Percentiles rank a stretch among this genome's conserved stretches.
phyloP scores from a whole-genome alignment of 2,329 filamentous ascomycete species.

The Aspergillus tanneri region DNA sequence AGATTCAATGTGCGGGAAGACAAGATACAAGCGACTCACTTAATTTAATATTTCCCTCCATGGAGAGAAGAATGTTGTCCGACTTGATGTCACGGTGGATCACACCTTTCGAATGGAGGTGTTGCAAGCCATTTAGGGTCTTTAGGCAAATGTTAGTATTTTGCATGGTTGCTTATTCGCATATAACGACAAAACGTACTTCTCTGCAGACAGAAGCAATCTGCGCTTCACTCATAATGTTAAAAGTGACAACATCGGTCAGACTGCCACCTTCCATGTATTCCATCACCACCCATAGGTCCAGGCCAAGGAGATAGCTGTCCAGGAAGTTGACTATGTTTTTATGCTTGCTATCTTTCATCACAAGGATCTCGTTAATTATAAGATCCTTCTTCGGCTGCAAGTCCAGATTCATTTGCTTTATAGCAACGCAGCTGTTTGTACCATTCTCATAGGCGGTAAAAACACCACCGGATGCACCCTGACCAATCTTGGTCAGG shows the following conservation, averaged over 20 bases:
- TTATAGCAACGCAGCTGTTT: slow-evolving; percentile 92
- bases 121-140: slow-evolving; percentile 86
- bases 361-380: slow-evolving; percentile 98
- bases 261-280: slow-evolving; percentile 98
- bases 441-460: slow-evolving; percentile 82
- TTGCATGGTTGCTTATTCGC: too few relatives aligned
- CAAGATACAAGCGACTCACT: slow-evolving; percentile 60
- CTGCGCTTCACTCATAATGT: slow-evolving; percentile 97
- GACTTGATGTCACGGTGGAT: slow-evolving; percentile 99
- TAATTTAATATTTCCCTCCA: slow-evolving; percentile 95
- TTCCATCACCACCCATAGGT: slow-evolving; percentile 99
- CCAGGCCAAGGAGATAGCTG: slow-evolving; percentile 84
- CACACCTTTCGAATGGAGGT: slow-evolving; percentile 94
- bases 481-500: slow-evolving; percentile 94
- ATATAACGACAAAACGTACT: slow-evolving; percentile 38
- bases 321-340: slow-evolving; percentile 99
- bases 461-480: slow-evolving; percentile 92
- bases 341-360: slow-evolving; percentile 97
- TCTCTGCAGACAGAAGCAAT: slow-evolving; percentile 95
- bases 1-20: slow-evolving; percentile 12
- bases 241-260: slow-evolving; percentile 97
- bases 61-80: slow-evolving; percentile 90
- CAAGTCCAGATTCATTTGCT: slow-evolving; percentile 99
- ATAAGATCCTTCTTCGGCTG: slow-evolving; percentile 99
- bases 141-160: slow-evolving; percentile 31